These are phyloP conservation scores for Nemania sp. DNA, from an alignment of 2,329 filamentous ascomycete species.

Conservation along the genomic window DNA sequence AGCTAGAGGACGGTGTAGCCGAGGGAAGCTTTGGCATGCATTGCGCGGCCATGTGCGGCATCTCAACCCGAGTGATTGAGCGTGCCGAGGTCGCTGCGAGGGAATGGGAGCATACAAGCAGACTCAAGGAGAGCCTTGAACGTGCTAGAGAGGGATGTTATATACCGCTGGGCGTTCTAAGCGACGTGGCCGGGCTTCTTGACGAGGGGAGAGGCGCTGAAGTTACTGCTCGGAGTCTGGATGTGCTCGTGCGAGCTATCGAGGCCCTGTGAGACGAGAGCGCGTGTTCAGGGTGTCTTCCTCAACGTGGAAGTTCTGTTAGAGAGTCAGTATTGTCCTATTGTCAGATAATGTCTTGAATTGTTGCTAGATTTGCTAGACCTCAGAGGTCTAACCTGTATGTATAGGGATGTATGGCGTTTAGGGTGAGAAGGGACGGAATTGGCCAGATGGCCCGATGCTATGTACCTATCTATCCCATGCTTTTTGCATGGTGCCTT, in stretches of 20 bases:
- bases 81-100: constrained; percentile 84
- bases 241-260: constrained; percentile 65
- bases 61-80: constrained; percentile 79
- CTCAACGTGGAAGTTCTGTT: background rate
- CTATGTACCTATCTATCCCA: too few relatives aligned
- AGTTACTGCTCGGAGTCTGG: constrained; percentile 56
- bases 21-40: constrained; percentile 99
- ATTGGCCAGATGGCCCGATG: background rate
- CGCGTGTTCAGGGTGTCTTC: background rate
- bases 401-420: constrained; percentile 18
- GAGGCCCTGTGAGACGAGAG: constrained; percentile 53
- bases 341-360: background rate
- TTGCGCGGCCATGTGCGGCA: constrained; percentile 97
- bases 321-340: background rate
- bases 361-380: constrained; percentile 10
- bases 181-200: constrained; percentile 81
- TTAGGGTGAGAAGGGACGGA: constrained; percentile 1
- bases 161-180: constrained; percentile 83
- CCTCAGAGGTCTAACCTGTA: background rate
- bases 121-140: constrained; percentile 86
- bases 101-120: constrained; percentile 94
- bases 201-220: constrained; percentile 56
- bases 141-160: constrained; percentile 78
- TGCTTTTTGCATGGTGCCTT: background rate
- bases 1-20: constrained; percentile 88